phyloP scores from a whole-genome alignment of 2,329 filamentous ascomycete species.

The Graphilbum sp. region DNA sequence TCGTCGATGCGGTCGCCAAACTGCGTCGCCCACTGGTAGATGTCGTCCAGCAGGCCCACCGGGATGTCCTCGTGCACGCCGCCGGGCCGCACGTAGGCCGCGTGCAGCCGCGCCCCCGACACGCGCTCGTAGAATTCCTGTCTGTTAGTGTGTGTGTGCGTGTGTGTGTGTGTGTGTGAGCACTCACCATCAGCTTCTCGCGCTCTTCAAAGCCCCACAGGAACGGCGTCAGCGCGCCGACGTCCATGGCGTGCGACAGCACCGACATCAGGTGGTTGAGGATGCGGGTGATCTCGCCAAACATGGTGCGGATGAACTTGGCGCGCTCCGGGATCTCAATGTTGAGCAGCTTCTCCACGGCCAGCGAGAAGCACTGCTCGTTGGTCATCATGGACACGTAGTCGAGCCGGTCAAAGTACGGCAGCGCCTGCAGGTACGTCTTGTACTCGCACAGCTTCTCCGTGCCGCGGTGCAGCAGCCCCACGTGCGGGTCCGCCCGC shows the following conservation, averaged over 20 bases:
- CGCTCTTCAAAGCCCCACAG: conserved; percentile 99
- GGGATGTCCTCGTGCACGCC: conserved; percentile 95
- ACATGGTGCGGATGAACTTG: conserved; percentile 93
- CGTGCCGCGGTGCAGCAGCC: conserved; percentile 86
- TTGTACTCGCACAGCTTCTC: conserved; percentile 99
- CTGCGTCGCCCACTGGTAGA: conserved; percentile 99
- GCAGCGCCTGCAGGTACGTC: conserved; percentile 93
- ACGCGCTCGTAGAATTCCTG: conserved; percentile 99
- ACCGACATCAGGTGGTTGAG: conserved; percentile 98
- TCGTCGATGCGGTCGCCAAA: conserved; percentile 98
- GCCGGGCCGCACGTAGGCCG: conserved; percentile 90
- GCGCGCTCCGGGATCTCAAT: conserved; percentile 88
- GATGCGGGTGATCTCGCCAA: conserved; percentile 85
- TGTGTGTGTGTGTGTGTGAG: too few species aligned
- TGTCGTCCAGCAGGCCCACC: conserved; percentile 86
- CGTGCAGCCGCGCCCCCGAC: conserved; percentile 90
- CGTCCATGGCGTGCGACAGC: conserved; percentile 95
- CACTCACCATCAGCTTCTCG: conserved; percentile 93
- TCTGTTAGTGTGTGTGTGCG: too few species aligned
- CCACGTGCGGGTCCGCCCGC: conserved; percentile 91
- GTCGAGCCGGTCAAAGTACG: conserved; percentile 96
- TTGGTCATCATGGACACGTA: conserved; percentile 99
- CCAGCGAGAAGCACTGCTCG: conserved; percentile 91
- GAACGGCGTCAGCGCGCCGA: conserved; percentile 94
- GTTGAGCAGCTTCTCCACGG: conserved; percentile 95